A percentile compares a stretch with the other conserved stretches of the same genome.
Conservation (phyloP, 768 basidiomycete genomes). For the Mycena filopes region DNA sequence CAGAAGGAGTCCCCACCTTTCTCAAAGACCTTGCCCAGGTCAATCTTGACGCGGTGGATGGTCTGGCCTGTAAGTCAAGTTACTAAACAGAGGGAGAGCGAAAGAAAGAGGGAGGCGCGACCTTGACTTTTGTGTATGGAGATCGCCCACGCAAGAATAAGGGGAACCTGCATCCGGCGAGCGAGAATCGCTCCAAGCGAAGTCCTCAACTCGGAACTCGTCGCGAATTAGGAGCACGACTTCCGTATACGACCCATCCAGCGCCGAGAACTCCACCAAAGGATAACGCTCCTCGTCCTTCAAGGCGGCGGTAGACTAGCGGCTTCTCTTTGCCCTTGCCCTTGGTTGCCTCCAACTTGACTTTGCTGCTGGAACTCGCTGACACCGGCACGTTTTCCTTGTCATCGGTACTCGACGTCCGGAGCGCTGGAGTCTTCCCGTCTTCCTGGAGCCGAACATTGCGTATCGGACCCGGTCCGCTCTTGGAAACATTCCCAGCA, state of each 20-base stretch:
- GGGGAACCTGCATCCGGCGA: constrained; percentile 61
- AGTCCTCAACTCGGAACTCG: constrained; percentile 64
- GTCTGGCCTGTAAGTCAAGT: too few relatives aligned
- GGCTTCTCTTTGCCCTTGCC: constrained; percentile 39
- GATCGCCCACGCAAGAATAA: constrained; percentile 86
- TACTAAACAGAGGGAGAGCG: too few relatives aligned
- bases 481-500: constrained; percentile 30
- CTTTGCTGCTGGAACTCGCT: constrained; percentile 53
- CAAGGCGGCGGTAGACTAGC: constrained; percentile 37
- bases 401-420: constrained; percentile 50
- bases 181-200: constrained; percentile 61
- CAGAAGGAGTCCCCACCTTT: constrained; percentile 52
- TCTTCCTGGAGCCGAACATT: constrained; percentile 52
- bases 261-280: constrained; percentile 55
- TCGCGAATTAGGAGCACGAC: constrained; percentile 61
- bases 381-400: constrained; percentile 57
- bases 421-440: constrained; percentile 50
- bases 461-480: constrained; percentile 37
- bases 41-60: constrained; percentile 80
- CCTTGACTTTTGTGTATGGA: constrained; percentile 87
- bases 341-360: constrained; percentile 32
- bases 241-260: constrained; percentile 46
- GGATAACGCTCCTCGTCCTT: constrained; percentile 56
- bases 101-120: too few relatives aligned
- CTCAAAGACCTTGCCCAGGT: constrained; percentile 81